Conservation (phyloP, 1,139 yeast species). For the Meyerozyma guilliermondii region DNA sequence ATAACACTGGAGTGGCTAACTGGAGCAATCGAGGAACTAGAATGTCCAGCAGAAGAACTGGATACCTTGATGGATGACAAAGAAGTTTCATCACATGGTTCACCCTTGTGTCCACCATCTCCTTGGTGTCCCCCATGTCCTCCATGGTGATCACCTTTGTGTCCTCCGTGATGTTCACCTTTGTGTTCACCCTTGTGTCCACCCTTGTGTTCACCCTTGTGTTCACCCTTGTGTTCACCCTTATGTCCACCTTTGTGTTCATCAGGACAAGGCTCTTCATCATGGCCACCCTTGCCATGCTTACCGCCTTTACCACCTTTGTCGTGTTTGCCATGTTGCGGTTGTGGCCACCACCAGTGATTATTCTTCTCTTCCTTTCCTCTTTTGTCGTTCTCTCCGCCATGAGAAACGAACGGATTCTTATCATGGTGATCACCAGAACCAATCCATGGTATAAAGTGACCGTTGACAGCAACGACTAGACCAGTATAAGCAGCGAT, state of each 20-base stretch:
- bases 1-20: not conserved
- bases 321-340: not conserved
- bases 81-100: not conserved
- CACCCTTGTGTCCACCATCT: not conserved
- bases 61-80: too few species aligned
- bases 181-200: not conserved
- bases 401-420: not conserved
- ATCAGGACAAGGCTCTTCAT: not conserved
- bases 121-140: too few species aligned
- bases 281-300: not conserved
- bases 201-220: not conserved
- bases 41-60: too few species aligned
- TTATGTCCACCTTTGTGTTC: not conserved
- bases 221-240: not conserved
- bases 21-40: not conserved
- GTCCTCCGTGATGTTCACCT: too few species aligned
- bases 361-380: not conserved
- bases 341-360: not conserved
- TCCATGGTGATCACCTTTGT: too few species aligned
- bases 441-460: conserved; percentile 1
- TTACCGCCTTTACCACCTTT: not conserved
- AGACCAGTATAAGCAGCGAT: not conserved
- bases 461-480: not conserved
- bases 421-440: not conserved
- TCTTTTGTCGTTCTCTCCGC: not conserved